These are phyloP conservation scores for Eucalyptus tenuipes DNA, from an alignment of 345 rosid species.

Conservation along the genomic window DNA sequence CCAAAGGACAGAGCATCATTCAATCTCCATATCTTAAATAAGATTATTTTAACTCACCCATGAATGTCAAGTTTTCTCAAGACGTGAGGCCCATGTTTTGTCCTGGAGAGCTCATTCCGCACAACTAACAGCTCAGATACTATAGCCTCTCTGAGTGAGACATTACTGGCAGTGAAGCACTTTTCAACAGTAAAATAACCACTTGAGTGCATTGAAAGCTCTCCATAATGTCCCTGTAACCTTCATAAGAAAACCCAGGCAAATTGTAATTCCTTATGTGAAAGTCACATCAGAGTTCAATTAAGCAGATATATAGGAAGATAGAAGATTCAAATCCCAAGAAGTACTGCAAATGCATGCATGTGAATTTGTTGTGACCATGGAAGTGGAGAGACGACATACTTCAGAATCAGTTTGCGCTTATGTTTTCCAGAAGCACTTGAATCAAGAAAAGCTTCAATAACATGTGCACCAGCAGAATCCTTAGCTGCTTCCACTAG, in stretches of 20 bases:
- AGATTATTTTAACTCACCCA: conserved; percentile 31
- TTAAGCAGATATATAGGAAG: not conserved
- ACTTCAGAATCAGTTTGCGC: conserved; percentile 62
- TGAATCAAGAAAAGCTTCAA: conserved; percentile 80
- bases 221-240: conserved; percentile 77
- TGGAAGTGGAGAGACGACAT: conserved; percentile 5
- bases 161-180: conserved; percentile 62
- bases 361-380: not conserved
- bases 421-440: conserved; percentile 66
- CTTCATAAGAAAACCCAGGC: conserved; percentile 13
- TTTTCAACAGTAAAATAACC: conserved; percentile 86
- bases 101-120: conserved; percentile 46
- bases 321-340: not conserved
- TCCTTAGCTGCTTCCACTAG: conserved; percentile 66
- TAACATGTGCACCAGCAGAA: conserved; percentile 69
- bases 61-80: conserved; percentile 69
- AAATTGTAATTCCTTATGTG: not conserved
- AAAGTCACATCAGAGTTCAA: not conserved
- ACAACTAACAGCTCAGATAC: conserved; percentile 60
- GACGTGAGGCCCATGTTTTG: conserved; percentile 80
- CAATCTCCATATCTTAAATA: not conserved
- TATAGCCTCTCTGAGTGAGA: conserved; percentile 60
- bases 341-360: not conserved
- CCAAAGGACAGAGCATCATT: not conserved
- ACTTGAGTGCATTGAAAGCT: conserved; percentile 53